Conservation (phyloP, 768 basidiomycete genomes). For the Lanmaoa pseudosensibilis region DNA sequence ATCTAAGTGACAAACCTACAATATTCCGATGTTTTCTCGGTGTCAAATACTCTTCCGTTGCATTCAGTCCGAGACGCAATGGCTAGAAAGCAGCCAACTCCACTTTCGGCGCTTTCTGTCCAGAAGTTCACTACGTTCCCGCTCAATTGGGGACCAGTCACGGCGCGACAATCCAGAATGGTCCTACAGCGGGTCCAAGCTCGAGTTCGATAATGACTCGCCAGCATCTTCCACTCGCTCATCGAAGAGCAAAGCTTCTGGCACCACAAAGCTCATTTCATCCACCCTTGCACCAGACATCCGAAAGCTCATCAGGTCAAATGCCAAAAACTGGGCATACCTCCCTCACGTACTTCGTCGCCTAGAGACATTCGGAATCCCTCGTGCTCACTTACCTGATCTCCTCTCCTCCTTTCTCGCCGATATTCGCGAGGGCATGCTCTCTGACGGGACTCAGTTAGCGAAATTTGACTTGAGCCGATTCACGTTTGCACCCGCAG, state of each 20-base stretch:
- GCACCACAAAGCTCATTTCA: not conserved
- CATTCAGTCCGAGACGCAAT: constrained; percentile 12
- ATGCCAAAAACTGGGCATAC: constrained; percentile 42
- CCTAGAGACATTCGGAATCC: constrained; percentile 51
- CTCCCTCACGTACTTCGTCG: constrained; percentile 37
- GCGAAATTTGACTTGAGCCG: constrained; percentile 42
- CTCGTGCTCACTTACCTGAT: constrained; percentile 34
- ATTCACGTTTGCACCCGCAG: constrained; percentile 39
- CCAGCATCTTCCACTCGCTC: not conserved
- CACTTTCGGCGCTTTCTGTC: constrained; percentile 22
- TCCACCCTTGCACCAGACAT: constrained; percentile 11
- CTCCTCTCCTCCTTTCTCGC: constrained; percentile 45
- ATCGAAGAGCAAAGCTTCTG: constrained; percentile 1
- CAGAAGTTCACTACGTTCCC: not conserved
- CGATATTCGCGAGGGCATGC: constrained; percentile 38
- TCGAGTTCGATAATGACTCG: not conserved
- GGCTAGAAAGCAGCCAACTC: constrained; percentile 20
- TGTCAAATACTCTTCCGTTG: constrained; percentile 17
- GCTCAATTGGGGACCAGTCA: not conserved
- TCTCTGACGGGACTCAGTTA: constrained; percentile 14
- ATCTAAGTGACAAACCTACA: not conserved
- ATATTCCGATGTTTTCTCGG: constrained; percentile 22
- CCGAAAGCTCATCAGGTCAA: constrained; percentile 32
- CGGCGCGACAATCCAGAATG: not conserved
- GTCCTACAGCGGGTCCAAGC: not conserved